These are phyloP conservation scores for Caryopteris hybrid DNA, from an alignment of 305 asterid species.

Conservation along the genomic window DNA sequence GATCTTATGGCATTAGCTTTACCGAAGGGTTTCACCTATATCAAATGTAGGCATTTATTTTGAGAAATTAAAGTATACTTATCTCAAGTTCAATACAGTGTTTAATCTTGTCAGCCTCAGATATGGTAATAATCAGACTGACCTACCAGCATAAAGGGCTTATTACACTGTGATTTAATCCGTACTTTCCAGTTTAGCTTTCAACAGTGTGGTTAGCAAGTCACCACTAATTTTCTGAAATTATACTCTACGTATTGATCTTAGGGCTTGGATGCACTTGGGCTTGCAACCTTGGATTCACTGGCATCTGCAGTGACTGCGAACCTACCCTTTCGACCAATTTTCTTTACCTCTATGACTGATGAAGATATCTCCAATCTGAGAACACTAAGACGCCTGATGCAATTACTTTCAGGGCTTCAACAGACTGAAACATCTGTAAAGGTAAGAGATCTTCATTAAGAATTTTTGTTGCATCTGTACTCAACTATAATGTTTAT, in stretches of 20 bases:
- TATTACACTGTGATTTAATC: not conserved
- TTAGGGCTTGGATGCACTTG: conserved; percentile 96
- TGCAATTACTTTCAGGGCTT: conserved; percentile 54
- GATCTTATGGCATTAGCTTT: not conserved
- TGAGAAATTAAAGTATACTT: not conserved
- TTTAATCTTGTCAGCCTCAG: not conserved
- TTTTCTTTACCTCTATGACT: conserved; percentile 50
- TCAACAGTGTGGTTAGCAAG: not conserved
- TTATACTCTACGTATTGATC: conserved; percentile 13
- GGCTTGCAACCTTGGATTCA: conserved; percentile 68
- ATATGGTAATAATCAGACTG: not conserved
- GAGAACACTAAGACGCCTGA: conserved; percentile 70
- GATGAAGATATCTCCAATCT: conserved; percentile 76
- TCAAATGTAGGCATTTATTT: not conserved
- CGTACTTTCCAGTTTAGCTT: not conserved
- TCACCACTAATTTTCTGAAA: not conserved
- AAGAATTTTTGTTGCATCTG: not conserved
- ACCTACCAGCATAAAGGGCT: not conserved
- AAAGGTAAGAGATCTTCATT: conserved; percentile 33
- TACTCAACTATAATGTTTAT: conserved; percentile 7
- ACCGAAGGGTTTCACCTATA: not conserved
- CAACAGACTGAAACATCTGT: conserved; percentile 38
- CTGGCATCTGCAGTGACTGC: conserved; percentile 41
- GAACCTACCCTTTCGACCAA: conserved; percentile 56
- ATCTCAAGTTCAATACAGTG: not conserved